phyloP scores from a whole-genome alignment of 2,329 filamentous ascomycete genomes.

The Hymenoscyphus fructigenus region DNA sequence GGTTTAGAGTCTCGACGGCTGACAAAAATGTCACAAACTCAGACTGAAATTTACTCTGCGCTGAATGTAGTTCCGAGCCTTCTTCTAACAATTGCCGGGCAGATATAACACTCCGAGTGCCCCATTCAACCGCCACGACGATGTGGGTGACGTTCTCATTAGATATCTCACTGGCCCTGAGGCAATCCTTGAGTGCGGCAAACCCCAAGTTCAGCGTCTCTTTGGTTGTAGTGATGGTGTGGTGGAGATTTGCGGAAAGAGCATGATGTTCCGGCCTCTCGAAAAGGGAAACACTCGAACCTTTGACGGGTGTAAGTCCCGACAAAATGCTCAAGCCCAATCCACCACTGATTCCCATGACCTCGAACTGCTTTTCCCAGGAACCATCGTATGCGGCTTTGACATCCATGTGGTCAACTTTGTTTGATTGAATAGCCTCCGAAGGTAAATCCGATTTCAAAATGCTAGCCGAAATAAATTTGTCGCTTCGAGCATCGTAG shows the following conservation, averaged over 20 bases:
- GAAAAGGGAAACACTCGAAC: constrained; percentile 19
- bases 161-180: constrained; percentile 11
- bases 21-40: constrained; percentile 8
- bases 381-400: constrained; percentile 15
- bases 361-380: constrained; percentile 22
- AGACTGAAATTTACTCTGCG: constrained; percentile 5
- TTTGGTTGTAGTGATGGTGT: constrained; percentile 18
- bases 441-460: constrained; percentile 14
- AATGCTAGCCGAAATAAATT: constrained; percentile 19
- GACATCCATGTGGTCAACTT: constrained; percentile 2
- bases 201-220: constrained; percentile 21
- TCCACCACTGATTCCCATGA: constrained; percentile 19
- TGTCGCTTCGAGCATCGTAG: constrained; percentile 26
- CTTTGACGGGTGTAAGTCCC: constrained; percentile 17
- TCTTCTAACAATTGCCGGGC: background rate
- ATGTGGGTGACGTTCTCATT: constrained; percentile 22
- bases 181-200: constrained; percentile 7
- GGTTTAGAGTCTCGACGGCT: background rate
- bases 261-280: constrained; percentile 16
- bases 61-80: background rate
- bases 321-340: constrained; percentile 26
- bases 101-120: constrained; percentile 18
- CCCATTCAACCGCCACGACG: constrained; percentile 24
- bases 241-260: constrained; percentile 19
- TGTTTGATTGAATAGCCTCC: constrained; percentile 6